Base-by-base conservation (phyloP, 2,329 filamentous ascomycete species). In the Gremmenia infestans region DNA sequence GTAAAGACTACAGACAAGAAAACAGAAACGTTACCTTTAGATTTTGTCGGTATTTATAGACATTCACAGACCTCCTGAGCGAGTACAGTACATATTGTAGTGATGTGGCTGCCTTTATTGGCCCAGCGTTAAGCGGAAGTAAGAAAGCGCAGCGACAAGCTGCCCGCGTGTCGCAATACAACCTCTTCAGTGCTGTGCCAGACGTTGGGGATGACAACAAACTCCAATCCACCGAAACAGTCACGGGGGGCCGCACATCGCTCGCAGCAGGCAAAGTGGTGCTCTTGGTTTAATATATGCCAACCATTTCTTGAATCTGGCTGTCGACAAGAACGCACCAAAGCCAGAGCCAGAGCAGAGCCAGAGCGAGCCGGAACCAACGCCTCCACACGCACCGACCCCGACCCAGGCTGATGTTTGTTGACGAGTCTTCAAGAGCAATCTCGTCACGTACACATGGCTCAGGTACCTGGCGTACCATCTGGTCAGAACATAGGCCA, bases 281-380 rank as follows among this genome's bases (percentile, higher is more conserved):
- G 46, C n/a, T 58, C 61, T 4, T 64, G 55, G n/a, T 61, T 63
- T 55, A 50, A 56, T 62, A 62, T 52, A 65, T 67, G 49, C 60
- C 58, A 19, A 46, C 61, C 15, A 55, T 54, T 22, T 55, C 60
- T 56, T 64, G 64, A 53, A 62, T 64, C 40, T 60, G 59, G 46
- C 53, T 48, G 51, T 52, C 51, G 28, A 32, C 28, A 32, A 32
- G 28, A 32, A 32, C 28, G 8, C 28, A 32, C 28, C 28, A 32
- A 32, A 32, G 28, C 25, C 25, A 28, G 25, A 7, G 25, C 28
- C 28, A 9, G 28, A 28, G 25, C 28, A 9, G 28, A 28, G 25
- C 25, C 25, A 7, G 25, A 28, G 22, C 22, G 22, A 22, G 22
- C 56, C 39, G 56, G 22, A 23, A 4, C n/a, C 45, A 25, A 17